A percentile compares a stretch with the other conserved stretches of the same genome.
Conservation (phyloP, 257 asterid genomes). For the Coffea canephora region DNA sequence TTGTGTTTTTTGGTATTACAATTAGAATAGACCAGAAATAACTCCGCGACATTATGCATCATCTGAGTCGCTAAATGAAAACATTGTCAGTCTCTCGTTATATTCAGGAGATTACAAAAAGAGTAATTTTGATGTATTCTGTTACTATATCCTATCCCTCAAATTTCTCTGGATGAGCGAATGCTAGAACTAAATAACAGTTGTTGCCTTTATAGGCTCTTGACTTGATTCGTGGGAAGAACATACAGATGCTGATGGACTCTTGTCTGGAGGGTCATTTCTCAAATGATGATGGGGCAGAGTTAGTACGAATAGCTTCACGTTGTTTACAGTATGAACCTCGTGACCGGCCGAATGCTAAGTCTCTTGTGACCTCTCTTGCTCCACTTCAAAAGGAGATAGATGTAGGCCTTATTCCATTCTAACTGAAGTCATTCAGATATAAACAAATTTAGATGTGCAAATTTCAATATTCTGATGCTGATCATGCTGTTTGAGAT, state of each 20-base stretch:
- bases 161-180: not conserved
- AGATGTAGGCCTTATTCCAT: constrained; percentile 23
- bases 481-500: not conserved
- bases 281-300: constrained; percentile 43
- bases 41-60: not conserved
- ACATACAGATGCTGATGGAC: constrained; percentile 39
- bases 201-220: constrained; percentile 36
- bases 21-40: not conserved
- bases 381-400: constrained; percentile 39
- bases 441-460: not conserved
- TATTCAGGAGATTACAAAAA: not conserved
- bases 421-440: not conserved
- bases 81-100: not conserved
- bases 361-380: constrained; percentile 36
- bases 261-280: constrained; percentile 48
- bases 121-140: not conserved
- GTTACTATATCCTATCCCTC: not conserved
- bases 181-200: not conserved
- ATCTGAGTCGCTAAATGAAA: not conserved
- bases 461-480: not conserved
- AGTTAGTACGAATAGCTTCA: constrained; percentile 39
- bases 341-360: constrained; percentile 47
- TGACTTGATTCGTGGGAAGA: constrained; percentile 48
- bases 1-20: not conserved
- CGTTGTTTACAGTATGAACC: constrained; percentile 46